Conservation (phyloP, 345 rosid genomes). For the Euphorbia peplus region DNA sequence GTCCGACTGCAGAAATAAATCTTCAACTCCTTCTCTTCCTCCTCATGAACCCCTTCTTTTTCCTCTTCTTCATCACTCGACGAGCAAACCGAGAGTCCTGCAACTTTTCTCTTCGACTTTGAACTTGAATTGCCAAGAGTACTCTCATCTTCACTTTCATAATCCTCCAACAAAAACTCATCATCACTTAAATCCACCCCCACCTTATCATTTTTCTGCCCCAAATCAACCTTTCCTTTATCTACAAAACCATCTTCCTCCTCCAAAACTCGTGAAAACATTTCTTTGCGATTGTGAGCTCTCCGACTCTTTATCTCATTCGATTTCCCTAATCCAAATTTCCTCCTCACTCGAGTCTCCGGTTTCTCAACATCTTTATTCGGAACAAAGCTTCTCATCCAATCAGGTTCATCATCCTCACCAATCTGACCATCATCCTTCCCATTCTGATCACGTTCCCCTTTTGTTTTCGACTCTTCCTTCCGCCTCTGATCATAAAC, state of each 20-base stretch:
- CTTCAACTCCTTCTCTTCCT: conserved; percentile 39
- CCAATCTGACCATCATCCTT: conserved; percentile 20
- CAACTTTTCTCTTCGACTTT: conserved; percentile 58
- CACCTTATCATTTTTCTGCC: conserved; percentile 25
- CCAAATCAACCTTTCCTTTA: conserved; percentile 22
- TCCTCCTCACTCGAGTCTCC: conserved; percentile 33
- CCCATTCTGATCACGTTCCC: conserved; percentile 16
- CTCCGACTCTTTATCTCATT: conserved; percentile 29
- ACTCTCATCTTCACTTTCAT: conserved; percentile 74
- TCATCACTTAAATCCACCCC: conserved; percentile 43
- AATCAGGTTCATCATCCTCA: conserved; percentile 74
- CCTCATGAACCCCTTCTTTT: conserved; percentile 29
- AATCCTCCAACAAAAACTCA: conserved; percentile 77
- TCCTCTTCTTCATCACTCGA: conserved; percentile 67
- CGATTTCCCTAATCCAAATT: conserved; percentile 21
- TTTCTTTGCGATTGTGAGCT: conserved; percentile 14
- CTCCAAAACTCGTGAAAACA: conserved; percentile 19
- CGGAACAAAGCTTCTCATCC: conserved; percentile 63
- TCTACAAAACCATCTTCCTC: conserved; percentile 20
- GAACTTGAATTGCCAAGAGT: conserved; percentile 27
- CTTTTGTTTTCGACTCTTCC: conserved; percentile 19
- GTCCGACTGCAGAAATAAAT: conserved; percentile 90
- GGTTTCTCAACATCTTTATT: conserved; percentile 21
- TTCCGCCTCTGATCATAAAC: conserved; percentile 56
- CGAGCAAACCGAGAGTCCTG: conserved; percentile 37